These are phyloP conservation scores for Aspergillus sp. DNA, from an alignment of 2,329 filamentous ascomycete species.

Conservation along the genomic window DNA sequence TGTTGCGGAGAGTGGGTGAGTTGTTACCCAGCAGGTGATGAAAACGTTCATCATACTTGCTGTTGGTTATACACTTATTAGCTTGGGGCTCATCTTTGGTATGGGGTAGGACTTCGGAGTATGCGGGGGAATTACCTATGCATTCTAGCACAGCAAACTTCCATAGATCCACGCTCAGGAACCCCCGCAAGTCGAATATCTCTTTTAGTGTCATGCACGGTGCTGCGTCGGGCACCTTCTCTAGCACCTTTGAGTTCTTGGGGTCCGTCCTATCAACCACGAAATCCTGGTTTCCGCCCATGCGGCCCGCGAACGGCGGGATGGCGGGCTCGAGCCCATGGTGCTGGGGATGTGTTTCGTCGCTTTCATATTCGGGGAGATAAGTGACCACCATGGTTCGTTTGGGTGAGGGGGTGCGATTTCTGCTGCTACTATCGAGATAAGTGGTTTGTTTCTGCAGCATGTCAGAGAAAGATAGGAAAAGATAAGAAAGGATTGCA, in stretches of 20 bases:
- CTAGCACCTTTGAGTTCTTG: conserved; percentile 30
- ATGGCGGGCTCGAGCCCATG: conserved; percentile 16
- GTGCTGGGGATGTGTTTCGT: conserved; percentile 5
- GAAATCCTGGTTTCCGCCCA: conserved; percentile 42
- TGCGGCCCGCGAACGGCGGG: conserved; percentile 36
- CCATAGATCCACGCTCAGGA: conserved; percentile 39
- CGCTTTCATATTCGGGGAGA: conserved; percentile 18
- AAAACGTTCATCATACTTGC: conserved; percentile 32
- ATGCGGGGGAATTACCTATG: conserved; percentile 27
- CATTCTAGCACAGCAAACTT: conserved; percentile 47
- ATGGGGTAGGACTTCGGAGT: not conserved
- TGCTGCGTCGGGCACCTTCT: conserved; percentile 44
- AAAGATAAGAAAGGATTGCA: not conserved
- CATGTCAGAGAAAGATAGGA: not conserved
- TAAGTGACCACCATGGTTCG: conserved; percentile 7
- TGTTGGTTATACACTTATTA: conserved; percentile 4
- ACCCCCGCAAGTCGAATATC: conserved; percentile 38
- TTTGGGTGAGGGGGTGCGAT: not conserved
- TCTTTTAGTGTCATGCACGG: conserved; percentile 43
- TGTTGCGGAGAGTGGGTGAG: conserved; percentile 19
- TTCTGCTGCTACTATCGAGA: not conserved
- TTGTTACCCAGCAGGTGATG: conserved; percentile 26
- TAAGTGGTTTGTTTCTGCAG: not conserved
- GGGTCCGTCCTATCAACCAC: conserved; percentile 32
- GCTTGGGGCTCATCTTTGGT: not conserved